Evolutionary conservation across 2,329 filamentous ascomycete species (phyloP).

Genomic region (Stachybotrys chartarum): DNA sequence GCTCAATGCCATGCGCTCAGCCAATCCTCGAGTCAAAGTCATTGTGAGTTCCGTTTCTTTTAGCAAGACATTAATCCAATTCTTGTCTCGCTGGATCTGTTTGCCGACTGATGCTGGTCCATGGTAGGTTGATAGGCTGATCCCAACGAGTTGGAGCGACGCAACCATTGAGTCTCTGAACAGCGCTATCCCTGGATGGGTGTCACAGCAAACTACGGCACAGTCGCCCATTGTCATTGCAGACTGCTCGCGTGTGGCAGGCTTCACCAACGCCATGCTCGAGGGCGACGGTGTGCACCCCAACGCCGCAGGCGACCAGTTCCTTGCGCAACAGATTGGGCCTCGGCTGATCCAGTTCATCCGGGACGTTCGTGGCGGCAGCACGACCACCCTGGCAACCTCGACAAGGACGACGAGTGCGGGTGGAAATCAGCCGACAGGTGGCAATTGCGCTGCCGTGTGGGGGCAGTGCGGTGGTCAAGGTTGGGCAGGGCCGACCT

Average conservation of each 20-base stretch:
- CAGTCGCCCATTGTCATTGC: slow-evolving; percentile 31
- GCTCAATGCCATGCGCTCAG: slow-evolving; percentile 19
- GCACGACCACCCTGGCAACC: neutral
- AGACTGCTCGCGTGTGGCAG: slow-evolving; percentile 25
- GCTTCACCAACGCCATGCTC: slow-evolving; percentile 21
- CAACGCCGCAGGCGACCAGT: slow-evolving; percentile 22
- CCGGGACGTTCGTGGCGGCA: slow-evolving; percentile 6
- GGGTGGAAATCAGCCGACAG: neutral
- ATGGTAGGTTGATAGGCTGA: neutral
- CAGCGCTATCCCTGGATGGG: slow-evolving; percentile 29
- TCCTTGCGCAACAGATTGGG: slow-evolving; percentile 22
- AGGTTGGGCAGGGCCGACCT: neutral
- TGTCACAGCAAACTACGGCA: slow-evolving; percentile 20
- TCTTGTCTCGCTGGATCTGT: no score
- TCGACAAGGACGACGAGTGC: neutral
- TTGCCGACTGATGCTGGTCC: no score
- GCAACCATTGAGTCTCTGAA: slow-evolving; percentile 23
- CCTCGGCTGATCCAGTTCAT: slow-evolving; percentile 24
- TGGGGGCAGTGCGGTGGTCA: neutral
- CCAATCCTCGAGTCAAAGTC: slow-evolving; percentile 30
- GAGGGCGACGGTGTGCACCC: slow-evolving; percentile 32
- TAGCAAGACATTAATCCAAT: no score
- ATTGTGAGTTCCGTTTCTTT: no score
- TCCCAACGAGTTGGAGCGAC: slow-evolving; percentile 10
- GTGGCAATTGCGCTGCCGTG: neutral